phyloP scores from a whole-genome alignment of 1,139 yeast genomes.

The Debaryomyces robertsiae region DNA sequence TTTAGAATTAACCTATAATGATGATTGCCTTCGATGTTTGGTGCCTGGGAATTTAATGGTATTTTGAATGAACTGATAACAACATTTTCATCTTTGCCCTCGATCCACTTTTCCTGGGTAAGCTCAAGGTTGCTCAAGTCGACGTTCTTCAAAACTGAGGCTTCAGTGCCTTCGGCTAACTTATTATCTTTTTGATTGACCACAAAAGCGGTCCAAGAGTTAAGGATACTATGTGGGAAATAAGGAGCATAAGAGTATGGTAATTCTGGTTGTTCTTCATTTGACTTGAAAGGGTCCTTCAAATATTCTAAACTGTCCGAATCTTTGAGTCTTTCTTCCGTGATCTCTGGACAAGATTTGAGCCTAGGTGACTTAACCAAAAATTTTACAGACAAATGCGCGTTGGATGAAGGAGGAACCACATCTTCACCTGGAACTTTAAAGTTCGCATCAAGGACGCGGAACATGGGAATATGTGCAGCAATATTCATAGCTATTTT shows the following conservation, averaged over 20 bases:
- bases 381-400: conserved; percentile 76
- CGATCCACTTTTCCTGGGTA: conserved; percentile 48
- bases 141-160: conserved; percentile 54
- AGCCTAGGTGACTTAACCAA: conserved; percentile 71
- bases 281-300: conserved; percentile 70
- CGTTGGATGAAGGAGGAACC: conserved; percentile 74
- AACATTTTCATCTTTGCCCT: conserved; percentile 48
- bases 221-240: conserved; percentile 60
- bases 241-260: conserved; percentile 71
- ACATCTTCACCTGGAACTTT: conserved; percentile 84
- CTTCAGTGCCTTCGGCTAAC: conserved; percentile 63
- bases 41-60: conserved; percentile 72
- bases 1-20: conserved; percentile 67
- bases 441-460: conserved; percentile 71
- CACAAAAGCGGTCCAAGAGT: conserved; percentile 70
- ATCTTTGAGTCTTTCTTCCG: conserved; percentile 38
- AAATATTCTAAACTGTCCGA: conserved; percentile 64
- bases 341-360: conserved; percentile 57
- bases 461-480: conserved; percentile 65
- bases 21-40: conserved; percentile 60
- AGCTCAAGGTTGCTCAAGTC: conserved; percentile 59
- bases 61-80: conserved; percentile 71
- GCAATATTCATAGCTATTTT: conserved; percentile 62
- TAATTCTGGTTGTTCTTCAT: conserved; percentile 64
- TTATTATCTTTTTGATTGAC: conserved; percentile 76